Base-by-base conservation (phyloP, 2,329 filamentous ascomycete species). In the Aspergillus tamarii region DNA sequence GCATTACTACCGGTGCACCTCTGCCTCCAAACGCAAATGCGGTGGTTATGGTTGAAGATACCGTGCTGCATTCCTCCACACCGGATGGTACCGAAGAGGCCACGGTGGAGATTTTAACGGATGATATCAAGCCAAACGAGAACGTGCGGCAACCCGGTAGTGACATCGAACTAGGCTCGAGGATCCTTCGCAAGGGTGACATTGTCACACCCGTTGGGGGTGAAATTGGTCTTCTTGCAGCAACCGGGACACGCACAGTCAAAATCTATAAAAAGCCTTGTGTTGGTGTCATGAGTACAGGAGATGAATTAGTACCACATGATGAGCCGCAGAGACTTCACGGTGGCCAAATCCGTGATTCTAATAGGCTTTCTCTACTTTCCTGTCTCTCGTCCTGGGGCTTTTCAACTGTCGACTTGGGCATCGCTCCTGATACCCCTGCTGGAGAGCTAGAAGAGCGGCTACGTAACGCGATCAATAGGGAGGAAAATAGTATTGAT, bases 41-140 rank as follows among this genome's bases (percentile, higher is more conserved):
- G 0, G 94, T 99, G 6, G 90, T 97, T 54, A 98, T 96, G 93
- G 95, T 99, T 0, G 95, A 99, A 80, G 95, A 97, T 73, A 99
- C 95, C 0, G 80, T 89, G 0, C 82, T 99, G 6, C 87, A 86
- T 64, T 89, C 87, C 1, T 88, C 87, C 77, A 95, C 93, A 0
- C 89, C 91, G 0, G 92, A 96, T 69, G 91, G 89, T 0, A 84
- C 84, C 55, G 95, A 99, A 79, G 95, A 99, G 77, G 89, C 89
- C 55, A 91, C 93, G 65, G 87, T 99, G 2, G 92, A 96, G 75
- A 94, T 99, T 41, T 82, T 96, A 1, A 92, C 92, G 0, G 88
- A 89, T 32, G 87, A 87, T 11, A 88, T 97, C 57, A 87, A 87
- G 57, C 81, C 87, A 4, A 91, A 91, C 23, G 93, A 98, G 75